Base-by-base conservation (phyloP, 306 rosid genomes). In the Glycine soja region DNA sequence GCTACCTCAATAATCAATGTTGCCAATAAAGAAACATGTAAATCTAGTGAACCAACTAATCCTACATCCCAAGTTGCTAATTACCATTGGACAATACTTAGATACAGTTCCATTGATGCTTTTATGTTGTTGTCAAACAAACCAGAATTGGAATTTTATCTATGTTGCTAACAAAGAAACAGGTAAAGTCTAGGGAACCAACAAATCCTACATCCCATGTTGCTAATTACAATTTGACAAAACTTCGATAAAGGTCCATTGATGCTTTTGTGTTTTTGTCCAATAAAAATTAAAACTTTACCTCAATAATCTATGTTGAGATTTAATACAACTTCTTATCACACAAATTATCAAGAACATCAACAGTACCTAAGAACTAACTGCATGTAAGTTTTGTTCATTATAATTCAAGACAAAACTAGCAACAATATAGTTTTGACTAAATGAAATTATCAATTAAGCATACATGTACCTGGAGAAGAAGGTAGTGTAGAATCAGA, bases 391-490 rank as follows among this genome's bases (percentile, higher is more conserved):
- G 64, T 57, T 54, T 57, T 57, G 13, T 57, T 13, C 64, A 57
- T 57, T 19, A 8, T 3, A 24, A 24, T 10, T 4, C 8, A 30
- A 63, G 45, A 63, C 69, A 63, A 63, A 32, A 62, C 10, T 12
- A 70, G 68, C n/a, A 58, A 61, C 4, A 71, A 40, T 11, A 61
- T n/a, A 14, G 10, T 51, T 53, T 65, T 14, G 43, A n/a, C 62
- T 24, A 43, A 59, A 54, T 57, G 9, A 59, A 77, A 74, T 24
- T 24, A 24, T 24, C 30, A 24, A 24, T 4, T 7, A 46, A 45
- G 36, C 6, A 70, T 19, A 59, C 0, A 68, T 1, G 62, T 76
- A 86, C 90, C 91, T 76, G 82, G 34, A 43, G 87, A 30, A 15
- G 85, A 16, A 10, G 85, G 51, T 50, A 43, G 15, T 48, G 66